Base-by-base conservation (phyloP, 371 early-diverging fungal species). In the Mortierella sp. region DNA sequence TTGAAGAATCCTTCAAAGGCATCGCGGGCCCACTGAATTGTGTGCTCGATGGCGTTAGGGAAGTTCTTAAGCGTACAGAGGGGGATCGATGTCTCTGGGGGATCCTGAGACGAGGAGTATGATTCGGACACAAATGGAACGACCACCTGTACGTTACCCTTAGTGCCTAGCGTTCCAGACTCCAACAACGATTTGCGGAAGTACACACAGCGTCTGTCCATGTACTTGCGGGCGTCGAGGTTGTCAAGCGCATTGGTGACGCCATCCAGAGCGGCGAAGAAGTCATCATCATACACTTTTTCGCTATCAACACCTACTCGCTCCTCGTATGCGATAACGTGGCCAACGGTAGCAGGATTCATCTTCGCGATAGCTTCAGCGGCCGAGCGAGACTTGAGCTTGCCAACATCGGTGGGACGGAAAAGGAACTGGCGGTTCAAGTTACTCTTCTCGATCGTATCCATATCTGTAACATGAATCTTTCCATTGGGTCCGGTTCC, bases 211-310 rank as follows among this genome's bases (percentile, higher is more conserved):
- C 99, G 94, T 68, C 94, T 85, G 86, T 99, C 99, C 88, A 99
- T 96, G 83, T 99, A 99, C 86, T 92, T 90, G 75, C 99, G 94
- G 23, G 99, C 99, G 66, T 99, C 99, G 32, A 99, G 95, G 83
- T 99, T 99, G 85, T 99, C 99, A 70, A 99, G 89, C 6, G 99
- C 99, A 84, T 99, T 99, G 49, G 99, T 96, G 23, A 99, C 97
- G 67, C 96, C 93, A 66, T 97, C 95, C 63, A 99, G 80, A 1
- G 73, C 60, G 55, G 92, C 92, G 86, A 97, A 99, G 89, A 99
- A 99, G 15, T 86, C 90, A 83, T 99, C 99, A 75, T 95, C 92
- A 79, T 99, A 99, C 15, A 99, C 86, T 47, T 91, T 86, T 85
- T 99, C 99, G 15, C 99, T 98, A 34, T 99, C 99, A 13, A 90